A percentile compares a stretch with the other conserved stretches of the same genome.
Conservation (phyloP, 2,329 filamentous ascomycete genomes). For the Esteya vermicola region DNA sequence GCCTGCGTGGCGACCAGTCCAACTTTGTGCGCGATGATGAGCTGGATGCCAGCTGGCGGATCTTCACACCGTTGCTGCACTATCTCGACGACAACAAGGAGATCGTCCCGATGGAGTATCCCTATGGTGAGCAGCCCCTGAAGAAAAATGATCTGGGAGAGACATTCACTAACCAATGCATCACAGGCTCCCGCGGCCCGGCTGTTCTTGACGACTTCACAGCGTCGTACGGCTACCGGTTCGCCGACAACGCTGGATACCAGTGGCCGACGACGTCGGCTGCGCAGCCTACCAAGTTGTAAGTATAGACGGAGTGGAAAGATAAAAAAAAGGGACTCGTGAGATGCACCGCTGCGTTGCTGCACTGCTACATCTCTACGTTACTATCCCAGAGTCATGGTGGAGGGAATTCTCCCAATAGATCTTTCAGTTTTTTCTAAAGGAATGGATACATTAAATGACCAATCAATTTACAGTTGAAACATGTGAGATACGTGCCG, state of each 20-base stretch:
- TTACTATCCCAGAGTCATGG: too few species aligned
- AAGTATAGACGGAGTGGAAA: constrained; percentile 24
- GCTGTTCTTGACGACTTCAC: constrained; percentile 97
- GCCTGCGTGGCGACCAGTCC: constrained; percentile 96
- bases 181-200: constrained; percentile 80
- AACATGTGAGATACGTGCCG: constrained; percentile 4
- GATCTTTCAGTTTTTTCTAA: too few species aligned
- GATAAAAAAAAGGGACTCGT: neutral
- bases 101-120: constrained; percentile 98
- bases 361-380: too few species aligned
- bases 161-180: neutral
- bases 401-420: too few species aligned
- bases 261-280: constrained; percentile 79
- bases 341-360: too few species aligned
- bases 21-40: constrained; percentile 98
- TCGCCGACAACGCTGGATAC: constrained; percentile 90
- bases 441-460: constrained; percentile 2
- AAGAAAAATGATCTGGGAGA: neutral
- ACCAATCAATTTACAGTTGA: constrained; percentile 3
- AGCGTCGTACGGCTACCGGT: constrained; percentile 95
- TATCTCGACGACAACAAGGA: constrained; percentile 99
- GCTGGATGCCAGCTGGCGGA: constrained; percentile 93
- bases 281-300: constrained; percentile 57
- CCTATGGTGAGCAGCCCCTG: constrained; percentile 61
- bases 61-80: constrained; percentile 93